Evolutionary conservation across 2,329 filamentous ascomycete species (phyloP).

Genomic region (Chrysoporthe deuterocubensis): DNA sequence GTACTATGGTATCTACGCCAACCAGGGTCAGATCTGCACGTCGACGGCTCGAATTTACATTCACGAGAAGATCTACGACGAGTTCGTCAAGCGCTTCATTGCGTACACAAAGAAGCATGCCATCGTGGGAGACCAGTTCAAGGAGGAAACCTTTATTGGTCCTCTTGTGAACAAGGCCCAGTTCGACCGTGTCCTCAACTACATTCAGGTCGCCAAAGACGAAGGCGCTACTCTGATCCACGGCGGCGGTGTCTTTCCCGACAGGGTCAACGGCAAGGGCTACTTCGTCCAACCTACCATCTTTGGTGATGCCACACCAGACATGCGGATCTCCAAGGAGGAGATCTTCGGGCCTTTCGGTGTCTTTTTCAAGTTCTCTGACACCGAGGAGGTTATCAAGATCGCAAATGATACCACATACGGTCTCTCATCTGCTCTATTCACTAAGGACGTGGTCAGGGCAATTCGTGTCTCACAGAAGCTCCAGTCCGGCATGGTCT

Average conservation of each 20-base stretch:
- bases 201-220: slow-evolving; percentile 2
- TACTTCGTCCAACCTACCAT: slow-evolving; percentile 18
- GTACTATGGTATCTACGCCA: slow-evolving; percentile 8
- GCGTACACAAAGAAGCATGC: not conserved
- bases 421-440: slow-evolving; percentile 9
- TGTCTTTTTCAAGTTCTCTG: not conserved
- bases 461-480: slow-evolving; percentile 1
- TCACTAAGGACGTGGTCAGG: slow-evolving; percentile 8
- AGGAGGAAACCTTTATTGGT: slow-evolving; percentile 8
- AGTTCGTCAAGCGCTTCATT: slow-evolving; percentile 5
- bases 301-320: slow-evolving; percentile 6
- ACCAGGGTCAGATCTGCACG: slow-evolving; percentile 17
- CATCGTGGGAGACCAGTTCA: not conserved
- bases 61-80: slow-evolving; percentile 7
- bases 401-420: slow-evolving; percentile 8
- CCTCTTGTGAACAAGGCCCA: slow-evolving; percentile 10
- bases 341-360: slow-evolving; percentile 17
- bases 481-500: slow-evolving; percentile 4
- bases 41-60: slow-evolving; percentile 13
- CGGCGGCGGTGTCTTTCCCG: slow-evolving; percentile 2
- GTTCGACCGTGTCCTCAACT: slow-evolving; percentile 8
- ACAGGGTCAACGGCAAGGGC: not conserved
- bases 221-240: not conserved
- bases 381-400: slow-evolving; percentile 5
- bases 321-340: slow-evolving; percentile 17